These are phyloP conservation scores for Rostrohypoxylon terebratum DNA, from an alignment of 495 filamentous ascomycete species.

Conservation along the genomic window DNA sequence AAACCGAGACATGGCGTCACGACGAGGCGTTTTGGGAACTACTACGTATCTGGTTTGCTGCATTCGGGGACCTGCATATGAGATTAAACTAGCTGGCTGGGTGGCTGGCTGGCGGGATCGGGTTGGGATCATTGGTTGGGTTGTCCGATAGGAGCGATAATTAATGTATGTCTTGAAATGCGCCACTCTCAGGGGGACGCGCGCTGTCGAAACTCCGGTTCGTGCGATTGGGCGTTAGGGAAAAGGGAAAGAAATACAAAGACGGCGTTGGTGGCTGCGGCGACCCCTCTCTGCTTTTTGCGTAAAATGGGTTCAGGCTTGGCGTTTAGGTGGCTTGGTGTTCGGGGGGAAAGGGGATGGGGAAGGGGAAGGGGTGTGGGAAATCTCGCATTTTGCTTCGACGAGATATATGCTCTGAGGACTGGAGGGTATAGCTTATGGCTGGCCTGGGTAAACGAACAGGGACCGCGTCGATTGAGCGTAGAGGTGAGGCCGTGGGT, in stretches of 20 bases:
- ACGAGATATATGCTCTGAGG: neutral
- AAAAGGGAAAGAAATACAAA: neutral
- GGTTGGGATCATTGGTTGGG: neutral
- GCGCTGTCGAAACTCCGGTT: neutral
- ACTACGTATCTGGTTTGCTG: constrained; percentile 11
- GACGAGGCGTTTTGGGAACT: constrained; percentile 3
- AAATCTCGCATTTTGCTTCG: constrained; percentile 9
- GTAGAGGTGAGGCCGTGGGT: neutral
- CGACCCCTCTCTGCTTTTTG: neutral
- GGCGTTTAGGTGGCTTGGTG: constrained; percentile 13
- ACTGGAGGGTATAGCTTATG: neutral
- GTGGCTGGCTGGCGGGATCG: too few species aligned
- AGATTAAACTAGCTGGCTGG: too few species aligned
- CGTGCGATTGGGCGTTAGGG: constrained; percentile 10
- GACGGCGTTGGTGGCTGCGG: neutral
- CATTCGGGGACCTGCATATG: neutral
- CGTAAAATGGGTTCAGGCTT: neutral
- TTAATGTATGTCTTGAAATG: neutral
- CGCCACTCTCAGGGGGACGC: neutral
- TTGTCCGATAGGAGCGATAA: neutral
- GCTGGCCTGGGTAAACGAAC: neutral
- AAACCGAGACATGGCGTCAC: constrained; percentile 1
- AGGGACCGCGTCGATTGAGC: constrained; percentile 4
- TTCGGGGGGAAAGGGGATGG: neutral
- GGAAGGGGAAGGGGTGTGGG: neutral